Evolutionary conservation across 768 basidiomycete species (phyloP), one percentile per base, ranked within the genome.

Genomic region (Austroboletus festivus): DNA sequence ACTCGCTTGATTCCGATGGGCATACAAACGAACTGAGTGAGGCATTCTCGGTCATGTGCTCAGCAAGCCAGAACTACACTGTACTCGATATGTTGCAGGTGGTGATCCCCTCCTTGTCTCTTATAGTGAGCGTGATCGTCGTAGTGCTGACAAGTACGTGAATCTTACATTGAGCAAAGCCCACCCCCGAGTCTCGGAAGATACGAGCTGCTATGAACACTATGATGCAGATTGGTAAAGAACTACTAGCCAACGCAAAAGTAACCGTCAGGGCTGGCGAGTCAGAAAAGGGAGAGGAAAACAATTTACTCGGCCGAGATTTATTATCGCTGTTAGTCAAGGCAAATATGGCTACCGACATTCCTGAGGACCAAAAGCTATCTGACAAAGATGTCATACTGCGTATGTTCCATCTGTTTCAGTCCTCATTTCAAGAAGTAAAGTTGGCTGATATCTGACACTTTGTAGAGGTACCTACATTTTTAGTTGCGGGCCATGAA

Each of bases 261-360:
- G 62, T 62, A 3, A 65, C 58, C 10, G 65, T 73, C 7, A 49
- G 55, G 10, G 51, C 52, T 11, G 23, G 53, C 21, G 61, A 57
- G 11, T 57, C 50, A 2, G 56, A 61, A 35, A 51, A 55, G 7
- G 61, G 61, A 10, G 61, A 71, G 67, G 64, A 69, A 49, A 60
- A 63, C n/a, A 57, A 43, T 11, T 42, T 69, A 10, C 55, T 53
- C 1, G 71, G 71, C 18, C 74, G 79, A 16, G 85, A 86, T 65
- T 59, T 88, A 3, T 68, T 87, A 10, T 55, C 53, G 7, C 4
- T 53, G 10, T 33, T 53, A 6, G 50, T 53, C 18, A 53, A 46
- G 50, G 84, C 85, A 4, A 88, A 87, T 59, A 76, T 82, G 68
- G 76, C 80, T 0, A 76, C 74, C 1, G 81, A 87, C 57, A 54